Conservation (phyloP, 257 asterid species). For the Eustoma russellianum region DNA sequence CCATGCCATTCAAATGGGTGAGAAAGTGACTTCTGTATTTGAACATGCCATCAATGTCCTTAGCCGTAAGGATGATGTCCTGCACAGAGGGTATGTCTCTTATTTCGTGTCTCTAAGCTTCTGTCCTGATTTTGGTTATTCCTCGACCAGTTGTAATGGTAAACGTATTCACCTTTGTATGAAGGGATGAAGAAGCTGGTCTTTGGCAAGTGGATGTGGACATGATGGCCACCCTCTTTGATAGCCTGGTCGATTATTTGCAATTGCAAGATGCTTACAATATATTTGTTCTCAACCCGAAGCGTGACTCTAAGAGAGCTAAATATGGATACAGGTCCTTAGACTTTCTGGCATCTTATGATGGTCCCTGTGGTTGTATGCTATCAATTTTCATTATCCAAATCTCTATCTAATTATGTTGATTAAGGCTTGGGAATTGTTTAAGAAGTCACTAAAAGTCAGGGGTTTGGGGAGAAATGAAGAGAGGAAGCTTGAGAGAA, state of each 20-base stretch:
- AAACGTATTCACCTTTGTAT: conserved; percentile 16
- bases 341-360: conserved; percentile 8
- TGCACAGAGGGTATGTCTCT: conserved; percentile 40
- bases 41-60: conserved; percentile 81
- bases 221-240: conserved; percentile 69
- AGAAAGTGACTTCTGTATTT: conserved; percentile 77
- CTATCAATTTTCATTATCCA: not conserved
- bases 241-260: conserved; percentile 89
- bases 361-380: not conserved
- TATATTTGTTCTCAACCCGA: conserved; percentile 82
- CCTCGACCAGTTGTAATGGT: conserved; percentile 1
- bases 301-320: conserved; percentile 52
- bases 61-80: conserved; percentile 72
- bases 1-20: conserved; percentile 94
- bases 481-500: not conserved
- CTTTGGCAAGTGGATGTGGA: conserved; percentile 96
- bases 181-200: conserved; percentile 55
- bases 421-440: not conserved
- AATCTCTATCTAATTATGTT: not conserved
- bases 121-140: too few species aligned
- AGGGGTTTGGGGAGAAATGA: not conserved
- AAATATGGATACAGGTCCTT: conserved; percentile 81
- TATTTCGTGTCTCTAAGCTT: conserved; percentile 6
- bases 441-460: not conserved
- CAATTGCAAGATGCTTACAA: conserved; percentile 81